Evolutionary conservation across 345 rosid genomes (phyloP).

Genomic region (Cochlearia excelsa): DNA sequence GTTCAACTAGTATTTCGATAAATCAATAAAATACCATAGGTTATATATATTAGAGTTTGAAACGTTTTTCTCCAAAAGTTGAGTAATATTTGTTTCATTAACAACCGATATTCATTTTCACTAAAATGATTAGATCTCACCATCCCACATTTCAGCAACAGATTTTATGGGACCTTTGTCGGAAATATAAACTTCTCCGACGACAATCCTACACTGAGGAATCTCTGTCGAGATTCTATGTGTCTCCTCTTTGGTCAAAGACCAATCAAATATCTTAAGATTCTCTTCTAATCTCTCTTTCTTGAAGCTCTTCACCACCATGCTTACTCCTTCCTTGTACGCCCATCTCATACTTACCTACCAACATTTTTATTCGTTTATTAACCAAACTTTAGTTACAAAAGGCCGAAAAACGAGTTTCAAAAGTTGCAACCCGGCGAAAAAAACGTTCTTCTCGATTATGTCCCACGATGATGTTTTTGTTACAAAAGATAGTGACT

Average conservation of each 20-base stretch:
- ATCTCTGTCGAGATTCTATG: conserved; percentile 40
- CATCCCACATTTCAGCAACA: conserved; percentile 36
- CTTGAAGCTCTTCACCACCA: conserved; percentile 59
- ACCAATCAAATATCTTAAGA: conserved; percentile 57
- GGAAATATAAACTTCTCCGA: conserved; percentile 26
- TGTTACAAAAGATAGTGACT: background rate
- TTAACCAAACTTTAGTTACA: background rate
- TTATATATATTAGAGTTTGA: no score
- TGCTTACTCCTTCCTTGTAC: conserved; percentile 46
- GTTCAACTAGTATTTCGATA: no score
- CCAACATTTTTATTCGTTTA: background rate
- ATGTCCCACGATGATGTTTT: no score
- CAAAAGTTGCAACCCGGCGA: background rate
- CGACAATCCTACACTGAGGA: conserved; percentile 43
- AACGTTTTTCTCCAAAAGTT: no score
- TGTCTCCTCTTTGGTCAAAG: conserved; percentile 44
- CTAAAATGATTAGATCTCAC: conserved; percentile 25
- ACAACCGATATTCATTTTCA: no score
- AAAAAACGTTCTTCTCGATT: background rate
- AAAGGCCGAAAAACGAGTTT: background rate
- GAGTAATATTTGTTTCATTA: no score
- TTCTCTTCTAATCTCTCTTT: conserved; percentile 56
- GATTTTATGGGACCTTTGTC: conserved; percentile 33
- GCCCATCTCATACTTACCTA: conserved; percentile 71
- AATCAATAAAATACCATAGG: no score